phyloP scores from a whole-genome alignment of 108 stramenopile species.

The Seminavis robusta region DNA sequence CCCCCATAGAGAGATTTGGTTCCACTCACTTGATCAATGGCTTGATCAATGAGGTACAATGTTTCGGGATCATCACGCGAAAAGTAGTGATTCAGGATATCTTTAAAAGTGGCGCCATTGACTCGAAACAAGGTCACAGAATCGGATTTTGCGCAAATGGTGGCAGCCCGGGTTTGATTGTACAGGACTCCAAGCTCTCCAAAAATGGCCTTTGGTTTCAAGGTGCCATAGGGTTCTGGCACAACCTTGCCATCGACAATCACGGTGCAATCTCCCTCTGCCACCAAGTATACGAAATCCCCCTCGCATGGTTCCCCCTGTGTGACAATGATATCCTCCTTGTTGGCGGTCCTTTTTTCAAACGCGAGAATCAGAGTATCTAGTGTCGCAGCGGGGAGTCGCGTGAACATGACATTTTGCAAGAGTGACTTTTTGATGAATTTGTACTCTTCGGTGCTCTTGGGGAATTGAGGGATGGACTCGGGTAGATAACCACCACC shows the following conservation, averaged over 20 bases:
- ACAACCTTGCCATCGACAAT: conserved; percentile 21
- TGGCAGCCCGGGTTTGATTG: conserved; percentile 17
- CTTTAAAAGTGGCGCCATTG: conserved; percentile 20
- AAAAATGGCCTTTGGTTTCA: conserved; percentile 12
- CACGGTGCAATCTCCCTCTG: conserved; percentile 19
- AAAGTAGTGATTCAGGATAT: conserved; percentile 1
- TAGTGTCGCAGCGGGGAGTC: conserved; percentile 2
- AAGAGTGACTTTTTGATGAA: conserved; percentile 14
- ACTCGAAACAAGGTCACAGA: conserved; percentile 14
- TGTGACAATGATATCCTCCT: conserved; percentile 5
- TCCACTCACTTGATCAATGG: conserved; percentile 26
- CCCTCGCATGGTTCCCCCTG: conserved; percentile 23
- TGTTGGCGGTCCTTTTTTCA: conserved; percentile 3
- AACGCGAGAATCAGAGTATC: conserved; percentile 13
- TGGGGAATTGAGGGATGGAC: too few relatives aligned
- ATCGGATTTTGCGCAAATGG: conserved; percentile 3
- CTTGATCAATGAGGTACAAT: conserved; percentile 7
- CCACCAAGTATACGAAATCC: conserved; percentile 25
- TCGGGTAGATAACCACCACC: too few relatives aligned
- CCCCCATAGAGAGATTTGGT: conserved; percentile 13
- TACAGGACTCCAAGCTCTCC: conserved; percentile 27
- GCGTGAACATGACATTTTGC: conserved; percentile 17
- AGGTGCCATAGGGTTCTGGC: conserved; percentile 29
- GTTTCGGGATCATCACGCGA: neutral
- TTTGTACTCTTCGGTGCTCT: conserved; percentile 5